Conservation (phyloP, 106 monocot species). For the Apostasia shenzhenica region DNA sequence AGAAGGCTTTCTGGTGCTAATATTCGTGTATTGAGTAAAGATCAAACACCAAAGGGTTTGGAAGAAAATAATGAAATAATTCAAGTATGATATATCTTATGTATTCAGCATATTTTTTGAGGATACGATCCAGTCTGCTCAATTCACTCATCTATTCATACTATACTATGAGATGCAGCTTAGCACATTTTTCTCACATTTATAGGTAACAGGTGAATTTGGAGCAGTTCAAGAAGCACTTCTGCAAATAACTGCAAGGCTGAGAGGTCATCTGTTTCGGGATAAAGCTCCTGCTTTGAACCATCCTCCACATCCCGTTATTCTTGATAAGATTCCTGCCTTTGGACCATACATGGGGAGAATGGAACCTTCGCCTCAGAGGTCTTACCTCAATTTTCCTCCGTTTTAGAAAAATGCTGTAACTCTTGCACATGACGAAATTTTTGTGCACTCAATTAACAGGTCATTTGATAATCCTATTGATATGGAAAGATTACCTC, state of each 20-base stretch:
- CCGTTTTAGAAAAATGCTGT: slow-evolving; percentile 50
- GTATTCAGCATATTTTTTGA: background rate
- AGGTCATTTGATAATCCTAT: slow-evolving; percentile 26
- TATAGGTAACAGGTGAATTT: slow-evolving; percentile 61
- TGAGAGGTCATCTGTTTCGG: slow-evolving; percentile 75
- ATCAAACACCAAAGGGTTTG: slow-evolving; percentile 47
- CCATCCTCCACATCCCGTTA: slow-evolving; percentile 36
- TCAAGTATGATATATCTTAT: slow-evolving; percentile 38
- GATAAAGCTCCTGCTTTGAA: slow-evolving; percentile 39
- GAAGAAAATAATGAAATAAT: slow-evolving; percentile 70
- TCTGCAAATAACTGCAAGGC: slow-evolving; percentile 69
- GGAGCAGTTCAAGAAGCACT: slow-evolving; percentile 71
- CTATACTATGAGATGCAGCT: background rate
- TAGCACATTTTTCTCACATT: slow-evolving; percentile 6
- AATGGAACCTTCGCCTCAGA: slow-evolving; percentile 58
- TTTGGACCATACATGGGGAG: slow-evolving; percentile 55
- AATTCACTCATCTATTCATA: background rate
- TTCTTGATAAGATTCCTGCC: slow-evolving; percentile 45
- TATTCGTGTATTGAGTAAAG: slow-evolving; percentile 65
- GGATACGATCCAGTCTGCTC: background rate
- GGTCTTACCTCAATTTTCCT: slow-evolving; percentile 30
- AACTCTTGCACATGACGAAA: slow-evolving; percentile 55
- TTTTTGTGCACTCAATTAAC: slow-evolving; percentile 26
- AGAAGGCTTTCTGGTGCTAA: slow-evolving; percentile 78
- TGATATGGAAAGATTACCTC: slow-evolving; percentile 38